A percentile compares a stretch with the other conserved stretches of the same genome.
phyloP scores from a whole-genome alignment of 768 basidiomycete species.

The Phlebiopsis flavidoalba region DNA sequence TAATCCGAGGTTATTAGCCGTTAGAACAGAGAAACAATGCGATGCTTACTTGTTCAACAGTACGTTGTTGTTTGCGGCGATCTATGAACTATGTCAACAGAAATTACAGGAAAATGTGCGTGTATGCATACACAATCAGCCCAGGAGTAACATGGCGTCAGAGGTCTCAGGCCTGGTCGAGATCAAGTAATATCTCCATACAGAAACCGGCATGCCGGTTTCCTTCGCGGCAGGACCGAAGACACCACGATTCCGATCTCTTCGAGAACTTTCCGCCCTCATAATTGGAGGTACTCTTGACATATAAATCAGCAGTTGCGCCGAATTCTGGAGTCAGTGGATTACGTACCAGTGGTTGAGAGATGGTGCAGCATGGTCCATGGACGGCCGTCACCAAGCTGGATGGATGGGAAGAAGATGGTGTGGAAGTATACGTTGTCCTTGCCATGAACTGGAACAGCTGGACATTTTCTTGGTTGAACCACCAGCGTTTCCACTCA shows the following conservation, averaged over 20 bases:
- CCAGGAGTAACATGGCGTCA: conserved; percentile 98
- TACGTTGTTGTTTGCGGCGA: conserved; percentile 89
- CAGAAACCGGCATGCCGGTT: conserved; percentile 88
- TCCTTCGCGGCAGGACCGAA: conserved; percentile 94
- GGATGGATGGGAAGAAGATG: conserved; percentile 87
- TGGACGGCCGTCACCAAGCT: conserved; percentile 81
- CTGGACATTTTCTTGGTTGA: conserved; percentile 81
- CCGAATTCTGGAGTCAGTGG: not conserved
- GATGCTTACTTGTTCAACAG: conserved; percentile 80
- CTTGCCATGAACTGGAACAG: conserved; percentile 99
- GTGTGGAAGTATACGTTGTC: conserved; percentile 99
- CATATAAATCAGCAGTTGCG: not conserved
- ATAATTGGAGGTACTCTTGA: conserved; percentile 93
- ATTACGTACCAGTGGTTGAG: conserved; percentile 79
- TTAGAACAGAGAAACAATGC: not conserved
- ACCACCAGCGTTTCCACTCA: conserved; percentile 98
- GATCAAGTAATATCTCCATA: conserved; percentile 96
- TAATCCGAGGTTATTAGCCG: not conserved
- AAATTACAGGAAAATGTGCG: not conserved
- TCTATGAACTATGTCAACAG: conserved; percentile 35
- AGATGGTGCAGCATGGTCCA: conserved; percentile 96
- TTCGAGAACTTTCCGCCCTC: conserved; percentile 99
- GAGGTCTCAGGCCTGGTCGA: conserved; percentile 89
- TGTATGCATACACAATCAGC: conserved; percentile 67
- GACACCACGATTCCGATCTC: conserved; percentile 91